These are phyloP conservation scores for Fulvia fulva DNA, from an alignment of 2,329 filamentous ascomycete genomes.

Conservation along the genomic window DNA sequence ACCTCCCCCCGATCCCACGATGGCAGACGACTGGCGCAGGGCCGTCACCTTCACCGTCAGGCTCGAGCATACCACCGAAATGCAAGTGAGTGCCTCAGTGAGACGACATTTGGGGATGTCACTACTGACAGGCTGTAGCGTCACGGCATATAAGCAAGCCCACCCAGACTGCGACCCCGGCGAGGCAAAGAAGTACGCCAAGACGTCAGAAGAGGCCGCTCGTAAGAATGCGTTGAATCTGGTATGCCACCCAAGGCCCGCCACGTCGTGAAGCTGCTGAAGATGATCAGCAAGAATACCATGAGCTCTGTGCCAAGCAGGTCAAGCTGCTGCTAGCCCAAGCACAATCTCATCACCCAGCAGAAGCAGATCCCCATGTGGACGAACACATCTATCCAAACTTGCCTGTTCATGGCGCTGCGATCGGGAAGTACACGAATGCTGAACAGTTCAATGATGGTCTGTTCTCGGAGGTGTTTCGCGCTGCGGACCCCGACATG, in stretches of 20 bases:
- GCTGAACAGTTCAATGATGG: conserved; percentile 61
- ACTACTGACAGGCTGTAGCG: conserved; percentile 35
- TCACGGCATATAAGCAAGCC: conserved; percentile 46
- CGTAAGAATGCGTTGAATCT: conserved; percentile 56
- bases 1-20: conserved; percentile 8
- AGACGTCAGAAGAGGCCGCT: conserved; percentile 61
- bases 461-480: conserved; percentile 79
- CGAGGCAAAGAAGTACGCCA: conserved; percentile 56
- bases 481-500: conserved; percentile 47
- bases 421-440: conserved; percentile 54
- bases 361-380: conserved; percentile 15
- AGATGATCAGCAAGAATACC: conserved; percentile 54
- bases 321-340: conserved; percentile 28
- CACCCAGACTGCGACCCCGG: conserved; percentile 43
- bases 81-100: conserved; percentile 39
- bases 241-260: conserved; percentile 41
- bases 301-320: conserved; percentile 37
- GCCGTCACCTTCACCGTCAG: conserved; percentile 45
- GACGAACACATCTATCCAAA: conserved; percentile 33
- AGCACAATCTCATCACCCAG: conserved; percentile 29
- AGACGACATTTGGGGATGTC: neutral
- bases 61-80: conserved; percentile 43
- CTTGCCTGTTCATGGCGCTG: conserved; percentile 34
- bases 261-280: conserved; percentile 25
- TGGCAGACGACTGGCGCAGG: conserved; percentile 38